Evolutionary conservation across 108 stramenopile genomes (phyloP), one percentile per base, ranked within the genome.

Genomic region (Cyclotella cryptica): DNA sequence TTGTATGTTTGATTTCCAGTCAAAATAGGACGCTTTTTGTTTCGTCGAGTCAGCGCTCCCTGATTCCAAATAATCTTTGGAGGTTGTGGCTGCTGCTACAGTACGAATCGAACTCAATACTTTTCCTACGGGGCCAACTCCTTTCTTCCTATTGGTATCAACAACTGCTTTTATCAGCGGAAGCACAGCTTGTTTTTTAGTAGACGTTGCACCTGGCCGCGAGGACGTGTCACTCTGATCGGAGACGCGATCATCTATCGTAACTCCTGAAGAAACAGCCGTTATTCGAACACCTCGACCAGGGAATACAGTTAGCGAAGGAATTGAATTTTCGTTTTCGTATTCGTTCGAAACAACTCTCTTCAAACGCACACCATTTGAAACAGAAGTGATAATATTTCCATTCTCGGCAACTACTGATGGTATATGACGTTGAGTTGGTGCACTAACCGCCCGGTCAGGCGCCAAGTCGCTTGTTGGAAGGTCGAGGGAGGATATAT

Each of bases 221-320:
- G 35, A 35, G 35, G 35, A 35, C 35, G 6, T 28, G 3, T 51
- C 18, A 18, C 6, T 53, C 18, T 52, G 12, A 17, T 39, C 30
- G 12, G 53, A 29, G 29, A 95, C 72, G 17, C 94, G 67, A 35
- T 66, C 77, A 72, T 96, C 92, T 5, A 97, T 96, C 35, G 80
- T 86, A 66, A 93, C 53, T 24, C 55, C 55, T 2, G 42, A 17
- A 19, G 69, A 71, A 71, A 58, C 42, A n/a, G 69, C 55, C 14
- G 69, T 58, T 14, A 58, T 47, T 7, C n/a, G 13, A 15, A 27
- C 69, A 44, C 55, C 54, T 58, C 39, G 35, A 17, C 69, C 69
- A n/a, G 44, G 40, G 1, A 41, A 22, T 9, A 71, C 69, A 21
- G 52, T 57, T 27, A 71, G 19, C 18, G n/a, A n/a, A 29, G 6